Evolutionary conservation across 306 rosid species (phyloP).

Genomic region (Cicer judaicum): DNA sequence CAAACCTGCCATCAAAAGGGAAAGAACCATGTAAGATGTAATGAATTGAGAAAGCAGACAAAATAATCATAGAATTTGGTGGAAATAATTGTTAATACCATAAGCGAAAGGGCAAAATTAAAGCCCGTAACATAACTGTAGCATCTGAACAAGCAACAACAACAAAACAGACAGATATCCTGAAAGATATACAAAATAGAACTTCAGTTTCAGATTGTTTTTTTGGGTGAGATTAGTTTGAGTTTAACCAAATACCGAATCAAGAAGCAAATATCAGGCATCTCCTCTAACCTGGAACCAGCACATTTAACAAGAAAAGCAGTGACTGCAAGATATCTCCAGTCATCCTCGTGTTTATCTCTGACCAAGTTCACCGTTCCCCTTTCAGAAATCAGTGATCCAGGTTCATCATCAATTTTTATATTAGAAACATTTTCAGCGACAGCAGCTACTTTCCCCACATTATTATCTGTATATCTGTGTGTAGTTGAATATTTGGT

Average conservation of each 20-base stretch:
- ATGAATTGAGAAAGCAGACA: background rate
- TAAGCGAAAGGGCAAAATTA: constrained; percentile 82
- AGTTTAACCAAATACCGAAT: constrained; percentile 30
- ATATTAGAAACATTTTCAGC: constrained; percentile 47
- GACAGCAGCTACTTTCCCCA: constrained; percentile 42
- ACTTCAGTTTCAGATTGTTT: constrained; percentile 20
- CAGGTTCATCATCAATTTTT: constrained; percentile 47
- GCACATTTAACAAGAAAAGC: constrained; percentile 82
- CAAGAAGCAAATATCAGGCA: constrained; percentile 37
- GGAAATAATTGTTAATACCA: constrained; percentile 60
- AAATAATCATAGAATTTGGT: constrained; percentile 10
- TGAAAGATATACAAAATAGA: constrained; percentile 50
- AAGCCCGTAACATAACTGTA: constrained; percentile 76
- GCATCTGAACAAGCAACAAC: constrained; percentile 93
- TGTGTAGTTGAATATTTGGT: constrained; percentile 58
- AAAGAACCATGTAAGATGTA: constrained; percentile 18
- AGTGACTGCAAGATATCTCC: constrained; percentile 97
- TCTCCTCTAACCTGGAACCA: constrained; percentile 70
- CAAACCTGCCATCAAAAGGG: constrained; percentile 68
- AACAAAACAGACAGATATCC: constrained; percentile 90
- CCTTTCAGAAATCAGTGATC: constrained; percentile 45
- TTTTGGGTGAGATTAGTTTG: constrained; percentile 5
- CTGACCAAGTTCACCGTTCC: constrained; percentile 47
- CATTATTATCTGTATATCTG: constrained; percentile 46
- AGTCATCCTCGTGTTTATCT: constrained; percentile 84